Base-by-base conservation (phyloP, 1,284 basidiomycete species). In the Ceraceosorus guamensis region DNA sequence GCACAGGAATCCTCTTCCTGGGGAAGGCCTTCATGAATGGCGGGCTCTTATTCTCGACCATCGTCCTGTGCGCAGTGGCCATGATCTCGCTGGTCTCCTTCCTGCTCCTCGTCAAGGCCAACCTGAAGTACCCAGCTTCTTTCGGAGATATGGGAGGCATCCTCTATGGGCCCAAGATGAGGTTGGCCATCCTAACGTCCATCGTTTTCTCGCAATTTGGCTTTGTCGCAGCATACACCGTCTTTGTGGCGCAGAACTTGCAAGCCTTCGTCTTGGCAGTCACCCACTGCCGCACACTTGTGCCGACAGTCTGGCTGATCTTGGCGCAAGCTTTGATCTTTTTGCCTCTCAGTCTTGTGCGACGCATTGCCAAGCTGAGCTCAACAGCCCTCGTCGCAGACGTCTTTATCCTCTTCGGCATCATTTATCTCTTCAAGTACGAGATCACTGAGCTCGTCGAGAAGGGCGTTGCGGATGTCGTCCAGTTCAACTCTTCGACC, bases 11-110 rank as follows among this genome's bases (percentile, higher is more conserved):
- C 10, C 78, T 98, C 31, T 98, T 98, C 80, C 83, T 98, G 51
- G 95, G 91, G 57, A 96, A 91, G 79, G 93, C 87, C 86, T 97
- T 98, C 80, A 86, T 85, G 79, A 98, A 98, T 67, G 93, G 93
- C 59, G 92, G 93, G 13, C 82, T 98, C 52, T 78, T 97, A 43
- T 98, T 99, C 77, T 97, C 93, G 5, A 75, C 83, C 24, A 63
- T 90, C 48, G 83, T 88, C 2, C 84, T 98, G 62, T 80, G 86
- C 18, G 80, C 84, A 65, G 89, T 98, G 65, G 91, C 92, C 7
- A 76, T 85, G 48, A 85, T 97, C 53, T 97, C 91, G 3, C 79
- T 98, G 2, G 91, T 89, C 79, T 91, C 91, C 0, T 99, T 98
- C 83, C 79, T 99, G 30, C 83, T 98, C 0, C 83, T 99, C 41